phyloP scores from a whole-genome alignment of 257 asterid species.

The Striga asiatica region DNA sequence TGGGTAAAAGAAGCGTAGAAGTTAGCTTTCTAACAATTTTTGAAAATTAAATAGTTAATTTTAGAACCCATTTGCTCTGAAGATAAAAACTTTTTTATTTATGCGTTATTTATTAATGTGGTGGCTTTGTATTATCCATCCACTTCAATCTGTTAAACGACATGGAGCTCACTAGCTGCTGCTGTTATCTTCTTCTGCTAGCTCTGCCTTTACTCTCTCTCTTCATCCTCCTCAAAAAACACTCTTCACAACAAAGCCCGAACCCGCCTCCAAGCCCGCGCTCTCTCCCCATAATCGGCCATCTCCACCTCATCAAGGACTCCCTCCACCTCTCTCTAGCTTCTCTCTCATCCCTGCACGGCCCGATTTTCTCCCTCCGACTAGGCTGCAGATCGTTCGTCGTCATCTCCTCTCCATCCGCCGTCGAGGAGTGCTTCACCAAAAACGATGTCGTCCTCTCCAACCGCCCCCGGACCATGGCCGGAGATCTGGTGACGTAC shows the following conservation, averaged over 20 bases:
- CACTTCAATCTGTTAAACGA: too few species aligned
- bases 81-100: too few species aligned
- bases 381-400: constrained; percentile 29
- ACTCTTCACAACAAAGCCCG: background rate
- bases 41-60: too few species aligned
- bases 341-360: constrained; percentile 26
- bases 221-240: constrained; percentile 5
- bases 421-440: constrained; percentile 48
- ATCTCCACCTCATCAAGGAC: constrained; percentile 36
- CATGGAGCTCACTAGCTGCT: too few species aligned
- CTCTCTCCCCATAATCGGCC: constrained; percentile 49
- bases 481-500: constrained; percentile 27
- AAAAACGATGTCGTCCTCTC: constrained; percentile 39
- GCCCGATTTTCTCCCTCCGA: constrained; percentile 34
- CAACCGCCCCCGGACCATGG: constrained; percentile 32
- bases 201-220: background rate
- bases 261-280: constrained; percentile 36
- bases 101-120: too few species aligned
- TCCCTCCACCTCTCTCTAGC: constrained; percentile 24
- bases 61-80: too few species aligned
- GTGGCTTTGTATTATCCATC: too few species aligned
- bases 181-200: background rate
- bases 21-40: too few species aligned
- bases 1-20: too few species aligned
- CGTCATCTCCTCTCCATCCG: constrained; percentile 40